A percentile compares a stretch with the other conserved stretches of the same genome.
Evolutionary conservation across 2,329 filamentous ascomycete genomes (phyloP).

Genomic region (Amesomyces nigricolor): DNA sequence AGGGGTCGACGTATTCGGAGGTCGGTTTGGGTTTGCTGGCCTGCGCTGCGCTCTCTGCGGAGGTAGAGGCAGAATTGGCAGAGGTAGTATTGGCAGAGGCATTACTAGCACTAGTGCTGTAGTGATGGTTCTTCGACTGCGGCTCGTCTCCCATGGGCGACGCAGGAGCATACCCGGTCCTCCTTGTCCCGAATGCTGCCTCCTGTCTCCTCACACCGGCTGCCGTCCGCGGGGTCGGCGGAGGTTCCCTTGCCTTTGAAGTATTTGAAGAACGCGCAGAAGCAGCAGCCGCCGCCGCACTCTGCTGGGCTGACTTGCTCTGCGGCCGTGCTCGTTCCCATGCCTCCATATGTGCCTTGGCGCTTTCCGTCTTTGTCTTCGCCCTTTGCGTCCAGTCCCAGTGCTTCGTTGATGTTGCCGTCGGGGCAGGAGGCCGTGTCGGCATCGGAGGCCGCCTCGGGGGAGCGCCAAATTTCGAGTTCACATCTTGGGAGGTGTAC

Average conservation of each 20-base stretch:
- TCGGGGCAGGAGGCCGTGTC: constrained; percentile 23
- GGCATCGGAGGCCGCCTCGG: constrained; percentile 25
- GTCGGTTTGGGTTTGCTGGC: constrained; percentile 11
- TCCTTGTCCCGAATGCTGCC: constrained; percentile 49
- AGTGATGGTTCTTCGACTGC: constrained; percentile 47
- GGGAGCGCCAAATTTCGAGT: constrained; percentile 42
- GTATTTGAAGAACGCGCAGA: constrained; percentile 16
- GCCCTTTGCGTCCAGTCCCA: constrained; percentile 21
- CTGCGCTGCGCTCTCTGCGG: constrained; percentile 25
- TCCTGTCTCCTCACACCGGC: constrained; percentile 49
- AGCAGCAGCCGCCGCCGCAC: constrained; percentile 38
- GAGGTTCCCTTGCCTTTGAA: constrained; percentile 28
- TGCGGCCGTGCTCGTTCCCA: constrained; percentile 25
- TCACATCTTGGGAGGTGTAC: constrained; percentile 37
- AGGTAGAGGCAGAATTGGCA: constrained; percentile 20
- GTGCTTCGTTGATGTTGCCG: constrained; percentile 24
- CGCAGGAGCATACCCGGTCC: constrained; percentile 45
- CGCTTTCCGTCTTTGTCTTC: constrained; percentile 16
- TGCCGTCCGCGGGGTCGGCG: constrained; percentile 44
- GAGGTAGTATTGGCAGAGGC: constrained; percentile 32
- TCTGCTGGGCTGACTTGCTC: constrained; percentile 11
- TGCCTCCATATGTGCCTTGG: constrained; percentile 21
- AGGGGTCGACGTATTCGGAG: constrained; percentile 35
- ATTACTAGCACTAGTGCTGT: constrained; percentile 31
- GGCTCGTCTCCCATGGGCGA: constrained; percentile 50